phyloP scores from a whole-genome alignment of 75 land plant species.

The Picea glauca region DNA sequence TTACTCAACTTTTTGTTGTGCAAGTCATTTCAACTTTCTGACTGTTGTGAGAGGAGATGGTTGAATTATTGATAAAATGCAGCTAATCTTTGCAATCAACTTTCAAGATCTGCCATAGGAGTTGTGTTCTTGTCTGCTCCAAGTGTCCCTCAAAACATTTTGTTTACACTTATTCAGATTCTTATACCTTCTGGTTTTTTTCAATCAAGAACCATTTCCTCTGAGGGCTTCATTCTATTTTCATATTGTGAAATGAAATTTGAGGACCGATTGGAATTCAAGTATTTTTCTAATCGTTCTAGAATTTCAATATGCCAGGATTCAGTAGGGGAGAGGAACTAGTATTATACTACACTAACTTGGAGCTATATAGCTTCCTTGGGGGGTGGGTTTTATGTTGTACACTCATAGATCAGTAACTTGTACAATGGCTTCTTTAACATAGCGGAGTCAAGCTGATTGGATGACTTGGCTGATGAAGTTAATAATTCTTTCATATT shows the following conservation, averaged over 20 bases:
- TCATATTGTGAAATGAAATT: background rate
- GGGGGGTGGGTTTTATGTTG: too few relatives aligned
- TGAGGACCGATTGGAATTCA: background rate
- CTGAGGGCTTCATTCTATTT: background rate
- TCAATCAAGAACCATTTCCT: background rate
- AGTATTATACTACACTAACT: too few relatives aligned
- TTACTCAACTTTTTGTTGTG: background rate
- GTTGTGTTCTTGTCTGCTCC: background rate
- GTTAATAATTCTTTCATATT: too few relatives aligned
- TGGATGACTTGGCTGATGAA: too few relatives aligned
- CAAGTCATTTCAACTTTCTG: background rate
- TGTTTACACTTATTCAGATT: background rate
- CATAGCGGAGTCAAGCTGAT: too few relatives aligned
- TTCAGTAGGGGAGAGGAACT: constrained; percentile 60
- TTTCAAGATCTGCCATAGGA: background rate
- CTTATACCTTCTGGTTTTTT: background rate
- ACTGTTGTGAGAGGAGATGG: background rate
- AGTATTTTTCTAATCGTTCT: background rate
- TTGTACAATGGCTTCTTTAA: too few relatives aligned
- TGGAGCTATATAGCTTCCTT: too few relatives aligned
- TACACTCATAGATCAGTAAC: too few relatives aligned
- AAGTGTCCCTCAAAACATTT: background rate
- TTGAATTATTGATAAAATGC: background rate
- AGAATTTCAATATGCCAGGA: constrained; percentile 6
- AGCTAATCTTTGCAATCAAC: background rate